These are phyloP conservation scores for Trichosanthes cucumerina DNA, from an alignment of 306 rosid species.

Conservation along the genomic window DNA sequence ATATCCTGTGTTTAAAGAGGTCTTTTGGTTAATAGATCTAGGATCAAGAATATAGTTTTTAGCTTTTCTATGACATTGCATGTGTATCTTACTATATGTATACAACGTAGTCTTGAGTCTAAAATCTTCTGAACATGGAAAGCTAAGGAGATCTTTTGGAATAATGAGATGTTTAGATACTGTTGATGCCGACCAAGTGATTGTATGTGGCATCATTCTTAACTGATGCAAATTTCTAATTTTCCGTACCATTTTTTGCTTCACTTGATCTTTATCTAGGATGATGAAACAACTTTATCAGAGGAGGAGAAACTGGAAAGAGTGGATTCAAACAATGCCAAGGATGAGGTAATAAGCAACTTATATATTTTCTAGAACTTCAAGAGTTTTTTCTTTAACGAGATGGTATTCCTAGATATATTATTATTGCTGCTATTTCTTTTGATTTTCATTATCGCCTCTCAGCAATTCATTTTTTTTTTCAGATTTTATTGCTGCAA, in stretches of 20 bases:
- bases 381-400: background rate
- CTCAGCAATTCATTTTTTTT: background rate
- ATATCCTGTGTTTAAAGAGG: background rate
- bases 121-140: background rate
- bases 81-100: background rate
- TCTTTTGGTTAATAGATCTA: background rate
- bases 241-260: background rate
- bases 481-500: slow-evolving; percentile 74
- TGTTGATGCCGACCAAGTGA: background rate
- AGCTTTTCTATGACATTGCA: background rate
- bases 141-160: background rate
- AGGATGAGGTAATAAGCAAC: slow-evolving; percentile 60
- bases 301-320: slow-evolving; percentile 90
- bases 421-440: background rate
- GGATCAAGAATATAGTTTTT: background rate
- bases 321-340: slow-evolving; percentile 46
- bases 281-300: slow-evolving; percentile 83
- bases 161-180: background rate
- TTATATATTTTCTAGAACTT: background rate
- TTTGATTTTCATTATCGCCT: slow-evolving; percentile 3
- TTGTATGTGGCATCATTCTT: background rate
- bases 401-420: background rate
- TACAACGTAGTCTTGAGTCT: background rate
- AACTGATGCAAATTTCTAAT: background rate
- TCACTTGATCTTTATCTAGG: slow-evolving; percentile 31